These are phyloP conservation scores for Claviceps pazoutovae DNA, from an alignment of 2,329 filamentous ascomycete species.

Conservation along the genomic window DNA sequence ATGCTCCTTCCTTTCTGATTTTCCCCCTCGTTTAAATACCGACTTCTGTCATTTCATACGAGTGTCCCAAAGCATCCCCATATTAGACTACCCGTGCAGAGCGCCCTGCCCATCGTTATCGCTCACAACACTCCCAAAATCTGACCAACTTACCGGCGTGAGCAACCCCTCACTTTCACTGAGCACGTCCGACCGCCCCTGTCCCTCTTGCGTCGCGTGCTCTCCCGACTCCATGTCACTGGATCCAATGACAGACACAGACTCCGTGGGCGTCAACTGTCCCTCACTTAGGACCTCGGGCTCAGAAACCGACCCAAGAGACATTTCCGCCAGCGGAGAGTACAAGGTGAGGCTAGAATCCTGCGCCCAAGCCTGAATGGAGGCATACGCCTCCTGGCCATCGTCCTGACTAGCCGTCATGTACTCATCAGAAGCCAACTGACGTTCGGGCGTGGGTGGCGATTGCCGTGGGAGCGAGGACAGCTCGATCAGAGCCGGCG, in stretches of 20 bases:
- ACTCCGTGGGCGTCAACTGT: conserved; percentile 45
- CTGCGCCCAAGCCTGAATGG: conserved; percentile 52
- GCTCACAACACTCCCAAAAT: conserved; percentile 49
- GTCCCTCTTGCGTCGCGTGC: conserved; percentile 26
- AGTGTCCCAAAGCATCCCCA: too few species aligned
- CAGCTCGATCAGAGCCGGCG: conserved; percentile 22
- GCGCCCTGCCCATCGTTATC: conserved; percentile 30
- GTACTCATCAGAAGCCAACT: conserved; percentile 30
- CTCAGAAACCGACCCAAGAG: conserved; percentile 34
- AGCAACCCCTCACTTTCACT: conserved; percentile 45
- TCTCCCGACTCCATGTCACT: conserved; percentile 26
- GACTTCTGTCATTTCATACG: too few species aligned
- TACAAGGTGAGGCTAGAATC: conserved; percentile 41
- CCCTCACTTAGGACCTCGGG: conserved; percentile 38
- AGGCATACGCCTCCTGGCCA: conserved; percentile 36
- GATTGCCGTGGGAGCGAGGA: conserved; percentile 8
- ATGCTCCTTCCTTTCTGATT: too few species aligned
- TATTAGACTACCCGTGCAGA: background rate
- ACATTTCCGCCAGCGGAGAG: conserved; percentile 43
- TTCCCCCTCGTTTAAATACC: too few species aligned
- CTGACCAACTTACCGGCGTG: conserved; percentile 50
- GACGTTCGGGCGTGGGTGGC: conserved; percentile 21
- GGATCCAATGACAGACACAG: conserved; percentile 38
- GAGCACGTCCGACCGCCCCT: conserved; percentile 37
- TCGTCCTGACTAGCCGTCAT: conserved; percentile 37